These are phyloP conservation scores for Peribolospora baueri DNA, from an alignment of 768 basidiomycete genomes.

Conservation along the genomic window DNA sequence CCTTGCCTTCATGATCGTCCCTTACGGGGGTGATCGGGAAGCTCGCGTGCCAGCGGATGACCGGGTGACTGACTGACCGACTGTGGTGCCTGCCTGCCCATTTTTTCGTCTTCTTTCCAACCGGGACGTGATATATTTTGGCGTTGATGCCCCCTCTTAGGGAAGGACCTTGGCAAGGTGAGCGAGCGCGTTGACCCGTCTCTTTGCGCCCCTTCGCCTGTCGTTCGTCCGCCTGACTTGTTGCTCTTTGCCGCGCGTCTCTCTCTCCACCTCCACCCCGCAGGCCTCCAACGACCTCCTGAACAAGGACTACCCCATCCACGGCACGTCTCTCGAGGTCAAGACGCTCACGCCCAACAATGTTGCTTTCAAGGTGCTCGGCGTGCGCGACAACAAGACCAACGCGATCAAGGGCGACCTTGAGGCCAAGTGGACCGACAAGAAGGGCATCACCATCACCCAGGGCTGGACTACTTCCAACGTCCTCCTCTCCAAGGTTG, in stretches of 20 bases:
- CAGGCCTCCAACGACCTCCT: constrained; percentile 33
- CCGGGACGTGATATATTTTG: too few species aligned
- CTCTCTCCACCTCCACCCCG: background rate
- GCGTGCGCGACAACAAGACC: constrained; percentile 51
- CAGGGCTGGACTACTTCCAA: constrained; percentile 90
- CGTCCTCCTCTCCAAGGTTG: constrained; percentile 67
- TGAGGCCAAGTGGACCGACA: constrained; percentile 49
- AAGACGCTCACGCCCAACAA: constrained; percentile 33
- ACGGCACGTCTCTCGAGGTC: constrained; percentile 25
- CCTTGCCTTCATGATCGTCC: too few species aligned
- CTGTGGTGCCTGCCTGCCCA: too few species aligned
- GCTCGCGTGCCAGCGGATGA: too few species aligned
- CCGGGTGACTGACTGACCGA: too few species aligned
- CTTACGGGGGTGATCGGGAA: too few species aligned
- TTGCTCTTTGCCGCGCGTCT: background rate
- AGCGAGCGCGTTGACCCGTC: too few species aligned
- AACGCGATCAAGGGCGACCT: constrained; percentile 60
- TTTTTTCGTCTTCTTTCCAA: too few species aligned
- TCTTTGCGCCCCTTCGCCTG: too few species aligned
- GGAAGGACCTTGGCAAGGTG: too few species aligned
- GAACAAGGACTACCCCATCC: constrained; percentile 71
- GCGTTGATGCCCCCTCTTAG: too few species aligned
- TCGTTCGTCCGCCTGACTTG: background rate
- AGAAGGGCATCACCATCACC: constrained; percentile 82
- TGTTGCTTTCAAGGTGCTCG: constrained; percentile 82